Evolutionary conservation across 352 stramenopile genomes (phyloP).

Genomic region (Thraustotheca clavata): DNA sequence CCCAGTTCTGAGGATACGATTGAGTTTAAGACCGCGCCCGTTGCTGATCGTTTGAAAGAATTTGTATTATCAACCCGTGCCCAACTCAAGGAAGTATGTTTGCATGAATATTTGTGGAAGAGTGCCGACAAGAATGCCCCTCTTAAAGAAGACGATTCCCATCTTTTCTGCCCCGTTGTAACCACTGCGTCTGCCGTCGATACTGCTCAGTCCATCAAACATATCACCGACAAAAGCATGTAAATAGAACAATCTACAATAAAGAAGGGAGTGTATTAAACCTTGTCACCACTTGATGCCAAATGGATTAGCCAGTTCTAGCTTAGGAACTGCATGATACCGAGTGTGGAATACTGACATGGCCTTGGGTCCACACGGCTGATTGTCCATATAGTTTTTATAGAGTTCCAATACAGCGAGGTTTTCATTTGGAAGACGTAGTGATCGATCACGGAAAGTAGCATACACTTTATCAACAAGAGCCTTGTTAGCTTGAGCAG

Average conservation of each 20-base stretch:
- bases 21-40: slow-evolving; percentile 40
- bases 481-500: slow-evolving; percentile 41
- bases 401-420: slow-evolving; percentile 72
- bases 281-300: slow-evolving; percentile 77
- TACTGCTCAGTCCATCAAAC: slow-evolving; percentile 37
- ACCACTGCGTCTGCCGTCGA: slow-evolving; percentile 56
- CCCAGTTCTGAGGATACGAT: slow-evolving; percentile 37
- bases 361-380: slow-evolving; percentile 64
- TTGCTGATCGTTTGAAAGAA: slow-evolving; percentile 42
- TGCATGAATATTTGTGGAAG: slow-evolving; percentile 83
- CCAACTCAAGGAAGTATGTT: slow-evolving; percentile 65
- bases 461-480: slow-evolving; percentile 55
- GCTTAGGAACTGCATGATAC: slow-evolving; percentile 79
- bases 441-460: slow-evolving; percentile 57
- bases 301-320: slow-evolving; percentile 75
- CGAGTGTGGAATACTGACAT: slow-evolving; percentile 57
- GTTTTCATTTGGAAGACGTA: slow-evolving; percentile 53
- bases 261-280: neutral
- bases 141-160: slow-evolving; percentile 59
- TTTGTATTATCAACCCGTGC: slow-evolving; percentile 58
- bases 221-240: neutral
- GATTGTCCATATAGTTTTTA: slow-evolving; percentile 62
- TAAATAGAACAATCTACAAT: slow-evolving; percentile 16
- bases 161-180: slow-evolving; percentile 71
- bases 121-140: slow-evolving; percentile 30